Conservation (phyloP, 73 alveolate species). For the Blepharisma stoltei region DNA sequence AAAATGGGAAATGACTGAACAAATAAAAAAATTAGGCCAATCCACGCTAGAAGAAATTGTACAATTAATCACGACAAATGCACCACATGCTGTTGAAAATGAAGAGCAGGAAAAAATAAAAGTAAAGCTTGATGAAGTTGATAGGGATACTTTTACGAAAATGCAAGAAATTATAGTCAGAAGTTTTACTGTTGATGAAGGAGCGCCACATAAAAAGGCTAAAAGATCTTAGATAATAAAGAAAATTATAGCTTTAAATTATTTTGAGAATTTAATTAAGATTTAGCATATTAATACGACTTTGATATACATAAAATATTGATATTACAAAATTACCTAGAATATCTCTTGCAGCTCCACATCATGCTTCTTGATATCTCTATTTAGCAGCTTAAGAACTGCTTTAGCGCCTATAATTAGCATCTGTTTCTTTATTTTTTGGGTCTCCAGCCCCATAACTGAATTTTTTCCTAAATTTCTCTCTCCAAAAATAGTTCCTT, state of each 20-base stretch:
- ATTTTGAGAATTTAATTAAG: neutral
- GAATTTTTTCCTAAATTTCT: neutral
- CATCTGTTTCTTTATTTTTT: too few relatives aligned
- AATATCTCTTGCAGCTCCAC: too few relatives aligned
- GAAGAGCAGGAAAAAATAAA: constrained; percentile 38
- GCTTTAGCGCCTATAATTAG: too few relatives aligned
- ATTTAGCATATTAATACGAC: neutral
- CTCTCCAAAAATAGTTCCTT: constrained; percentile 9
- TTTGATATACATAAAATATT: too few relatives aligned
- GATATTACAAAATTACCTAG: too few relatives aligned
- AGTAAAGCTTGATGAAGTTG: constrained; percentile 41
- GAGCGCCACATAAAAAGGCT: too few relatives aligned
- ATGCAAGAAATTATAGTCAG: constrained; percentile 2
- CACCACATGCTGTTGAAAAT: constrained; percentile 32
- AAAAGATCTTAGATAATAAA: neutral
- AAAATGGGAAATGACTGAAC: constrained; percentile 47
- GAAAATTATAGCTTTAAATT: neutral
- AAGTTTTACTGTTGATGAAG: too few relatives aligned
- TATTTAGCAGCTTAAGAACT: too few relatives aligned
- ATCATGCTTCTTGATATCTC: too few relatives aligned
- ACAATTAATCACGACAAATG: constrained; percentile 8
- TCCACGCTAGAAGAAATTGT: constrained; percentile 53
- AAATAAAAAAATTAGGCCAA: constrained; percentile 44
- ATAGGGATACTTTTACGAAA: constrained; percentile 31
- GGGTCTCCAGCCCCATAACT: neutral